These are phyloP conservation scores for Bertia moriformis DNA, from an alignment of 2,329 filamentous ascomycete genomes.

Conservation along the genomic window DNA sequence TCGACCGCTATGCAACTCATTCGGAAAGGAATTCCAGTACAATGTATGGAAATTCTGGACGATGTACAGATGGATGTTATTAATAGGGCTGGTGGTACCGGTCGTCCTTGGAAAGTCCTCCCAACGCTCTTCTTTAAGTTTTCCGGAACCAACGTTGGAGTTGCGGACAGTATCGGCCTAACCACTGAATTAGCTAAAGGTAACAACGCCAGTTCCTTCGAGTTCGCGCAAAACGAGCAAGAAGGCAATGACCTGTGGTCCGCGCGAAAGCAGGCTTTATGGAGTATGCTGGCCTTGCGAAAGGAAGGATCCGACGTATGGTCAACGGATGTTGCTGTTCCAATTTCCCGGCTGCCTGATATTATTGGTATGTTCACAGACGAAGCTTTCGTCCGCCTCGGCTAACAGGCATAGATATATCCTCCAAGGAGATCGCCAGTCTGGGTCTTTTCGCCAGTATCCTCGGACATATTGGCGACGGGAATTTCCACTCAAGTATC, in stretches of 20 bases:
- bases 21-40: slow-evolving; percentile 58
- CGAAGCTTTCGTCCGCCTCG: not conserved
- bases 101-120: slow-evolving; percentile 56
- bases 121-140: slow-evolving; percentile 80
- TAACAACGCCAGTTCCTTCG: slow-evolving; percentile 54
- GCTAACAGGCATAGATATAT: not conserved
- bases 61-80: slow-evolving; percentile 77
- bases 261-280: slow-evolving; percentile 69
- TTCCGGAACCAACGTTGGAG: slow-evolving; percentile 63
- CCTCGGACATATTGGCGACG: slow-evolving; percentile 80
- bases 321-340: slow-evolving; percentile 76
- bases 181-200: slow-evolving; percentile 53
- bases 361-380: slow-evolving; percentile 55
- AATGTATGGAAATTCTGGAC: slow-evolving; percentile 76
- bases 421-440: slow-evolving; percentile 70
- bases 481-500: slow-evolving; percentile 88
- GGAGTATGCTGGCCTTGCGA: slow-evolving; percentile 63
- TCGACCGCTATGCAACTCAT: slow-evolving; percentile 63
- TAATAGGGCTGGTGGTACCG: slow-evolving; percentile 58
- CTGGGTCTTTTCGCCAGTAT: slow-evolving; percentile 77
- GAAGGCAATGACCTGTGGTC: slow-evolving; percentile 70
- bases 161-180: slow-evolving; percentile 59
- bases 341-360: slow-evolving; percentile 59
- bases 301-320: slow-evolving; percentile 58
- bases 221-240: slow-evolving; percentile 58